Base-by-base conservation (phyloP, 495 filamentous ascomycete species). In the Cercophora newfieldiana region DNA sequence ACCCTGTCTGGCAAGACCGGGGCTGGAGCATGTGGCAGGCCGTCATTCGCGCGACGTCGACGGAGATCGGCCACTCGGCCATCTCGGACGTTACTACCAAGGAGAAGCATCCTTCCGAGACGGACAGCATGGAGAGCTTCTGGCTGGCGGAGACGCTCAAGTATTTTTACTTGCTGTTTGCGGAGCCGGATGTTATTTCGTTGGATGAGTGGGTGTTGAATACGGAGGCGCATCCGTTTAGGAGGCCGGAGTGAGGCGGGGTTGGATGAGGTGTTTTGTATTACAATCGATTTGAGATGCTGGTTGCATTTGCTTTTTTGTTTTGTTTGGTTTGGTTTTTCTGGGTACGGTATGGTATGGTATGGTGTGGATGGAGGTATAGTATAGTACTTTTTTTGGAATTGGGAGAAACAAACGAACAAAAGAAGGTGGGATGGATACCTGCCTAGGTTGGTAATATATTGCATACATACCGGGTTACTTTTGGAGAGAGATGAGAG, bases 21-120 rank as follows among this genome's bases (percentile, higher is more conserved):
- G 93, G 93, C 21, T 97, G 93, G 93, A 84, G 86, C 57, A 97
- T 97, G 93, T 97, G 93, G 73, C 78, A 89, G 71, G 84, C 92
- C 8, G 84, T 96, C 67, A 78, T 87, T 29, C 82, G 82, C 63
- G 77, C 88, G 65, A 94, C 92, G 14, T 80, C 77, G 14, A 88
- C 91, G 3, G 82, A 86, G 29, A 77, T 84, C 53, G 93, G 89
- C 19, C 87, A 92, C 71, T 88, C 86, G 7, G 90, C 90, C 53
- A 91, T 97, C 69, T 74, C 81, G 67, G 91, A 96, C 72, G 91
- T 97, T 7, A 69, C 71, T 29, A 30, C 55, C 19, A 67, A 24
- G 25, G 58, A 48, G 0, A 16, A 3, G 60, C 28, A 65, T 4
- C 65, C 74, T 0, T 48, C 12, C 2, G 67, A 73, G 61, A 69